These are phyloP conservation scores for Dittrichia graveolens DNA, from an alignment of 129 eudicot genomes.

Conservation along the genomic window DNA sequence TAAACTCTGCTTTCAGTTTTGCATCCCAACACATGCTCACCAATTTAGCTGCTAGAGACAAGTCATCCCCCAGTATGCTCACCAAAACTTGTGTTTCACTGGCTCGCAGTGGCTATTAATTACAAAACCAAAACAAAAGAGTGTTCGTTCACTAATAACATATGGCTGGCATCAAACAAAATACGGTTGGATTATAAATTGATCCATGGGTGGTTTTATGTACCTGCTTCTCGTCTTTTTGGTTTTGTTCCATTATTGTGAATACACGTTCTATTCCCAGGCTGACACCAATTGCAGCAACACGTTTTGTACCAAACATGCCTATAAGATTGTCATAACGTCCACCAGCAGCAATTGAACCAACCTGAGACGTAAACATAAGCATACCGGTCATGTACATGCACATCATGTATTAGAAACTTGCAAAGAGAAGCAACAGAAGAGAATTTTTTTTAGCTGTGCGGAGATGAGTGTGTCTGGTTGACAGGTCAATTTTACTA, in stretches of 20 bases:
- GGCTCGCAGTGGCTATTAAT: constrained; percentile 53
- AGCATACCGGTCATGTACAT: neutral
- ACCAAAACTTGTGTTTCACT: constrained; percentile 79
- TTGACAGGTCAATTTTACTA: no score
- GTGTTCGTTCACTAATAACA: neutral
- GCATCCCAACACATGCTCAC: constrained; percentile 73
- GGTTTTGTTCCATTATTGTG: constrained; percentile 85
- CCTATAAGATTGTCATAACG: constrained; percentile 89
- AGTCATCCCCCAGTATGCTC: constrained; percentile 64
- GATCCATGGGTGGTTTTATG: neutral
- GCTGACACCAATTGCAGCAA: constrained; percentile 91
- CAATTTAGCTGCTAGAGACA: constrained; percentile 57
- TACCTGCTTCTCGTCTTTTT: constrained; percentile 74
- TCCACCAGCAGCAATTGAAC: constrained; percentile 98
- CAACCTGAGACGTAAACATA: constrained; percentile 50
- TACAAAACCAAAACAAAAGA: neutral
- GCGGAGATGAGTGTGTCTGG: no score
- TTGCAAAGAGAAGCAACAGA: no score
- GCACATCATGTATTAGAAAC: no score
- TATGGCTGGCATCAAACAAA: neutral
- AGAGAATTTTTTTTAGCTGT: no score
- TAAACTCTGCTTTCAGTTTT: constrained; percentile 62
- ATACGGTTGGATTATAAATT: neutral
- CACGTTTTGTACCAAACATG: constrained; percentile 76
- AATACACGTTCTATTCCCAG: constrained; percentile 90